Percentiles rank a stretch among this genome's conserved stretches.
phyloP scores from a whole-genome alignment of 2,329 filamentous ascomycete genomes.

The Xylariomycetidae sp. region DNA sequence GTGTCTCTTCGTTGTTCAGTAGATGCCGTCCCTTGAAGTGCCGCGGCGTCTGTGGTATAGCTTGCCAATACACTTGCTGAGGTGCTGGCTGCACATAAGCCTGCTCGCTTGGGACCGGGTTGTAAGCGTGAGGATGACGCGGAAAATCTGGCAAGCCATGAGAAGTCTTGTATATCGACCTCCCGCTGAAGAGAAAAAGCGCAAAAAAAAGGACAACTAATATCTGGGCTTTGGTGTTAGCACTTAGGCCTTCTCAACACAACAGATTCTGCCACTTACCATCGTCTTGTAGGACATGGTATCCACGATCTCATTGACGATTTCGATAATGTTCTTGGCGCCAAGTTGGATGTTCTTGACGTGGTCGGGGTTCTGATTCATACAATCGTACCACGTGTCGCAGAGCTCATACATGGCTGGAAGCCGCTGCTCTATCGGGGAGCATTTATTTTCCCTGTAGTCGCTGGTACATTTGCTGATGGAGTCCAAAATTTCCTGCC shows the following conservation, averaged over 20 bases:
- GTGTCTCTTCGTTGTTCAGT: conserved; percentile 23
- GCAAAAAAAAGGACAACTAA: conserved; percentile 22
- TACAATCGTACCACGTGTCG: conserved; percentile 79
- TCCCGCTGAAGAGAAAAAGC: conserved; percentile 25
- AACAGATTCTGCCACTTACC: conserved; percentile 42
- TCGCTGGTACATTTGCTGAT: conserved; percentile 70
- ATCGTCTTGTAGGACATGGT: conserved; percentile 78
- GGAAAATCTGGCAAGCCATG: conserved; percentile 17
- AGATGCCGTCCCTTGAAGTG: conserved; percentile 15
- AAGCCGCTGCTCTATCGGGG: conserved; percentile 53
- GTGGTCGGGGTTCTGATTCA: conserved; percentile 74
- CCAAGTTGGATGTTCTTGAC: conserved; percentile 77
- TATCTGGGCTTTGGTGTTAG: too few species aligned
- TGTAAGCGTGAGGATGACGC: too few species aligned
- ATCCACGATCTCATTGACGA: conserved; percentile 91
- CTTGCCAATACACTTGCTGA: conserved; percentile 25
- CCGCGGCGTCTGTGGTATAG: conserved; percentile 25
- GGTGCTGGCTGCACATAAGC: conserved; percentile 10
- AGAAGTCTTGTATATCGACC: conserved; percentile 23
- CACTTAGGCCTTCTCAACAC: too few species aligned
- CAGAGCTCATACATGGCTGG: conserved; percentile 73
- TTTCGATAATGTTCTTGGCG: conserved; percentile 83
- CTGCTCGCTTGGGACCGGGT: conserved; percentile 12
- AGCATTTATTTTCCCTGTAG: conserved; percentile 74
- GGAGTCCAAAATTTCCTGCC: conserved; percentile 64